A percentile compares a stretch with the other conserved stretches of the same genome.
Evolutionary conservation across 805 yeast species (phyloP).

Genomic region (Metschnikowia drakensbergensis): DNA sequence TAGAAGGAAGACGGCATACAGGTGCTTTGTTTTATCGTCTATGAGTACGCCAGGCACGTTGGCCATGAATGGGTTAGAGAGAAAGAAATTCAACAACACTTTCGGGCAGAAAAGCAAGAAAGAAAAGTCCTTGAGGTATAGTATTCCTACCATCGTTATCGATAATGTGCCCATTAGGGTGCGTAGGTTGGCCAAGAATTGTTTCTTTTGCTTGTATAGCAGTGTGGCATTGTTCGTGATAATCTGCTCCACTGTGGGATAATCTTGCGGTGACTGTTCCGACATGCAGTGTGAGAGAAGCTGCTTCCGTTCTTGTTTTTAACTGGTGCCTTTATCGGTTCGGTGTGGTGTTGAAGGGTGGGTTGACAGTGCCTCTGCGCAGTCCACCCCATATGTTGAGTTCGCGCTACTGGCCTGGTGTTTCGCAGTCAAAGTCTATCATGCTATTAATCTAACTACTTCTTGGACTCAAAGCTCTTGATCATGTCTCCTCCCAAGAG

Average conservation of each 20-base stretch:
- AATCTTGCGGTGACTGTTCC: slow-evolving; percentile 4
- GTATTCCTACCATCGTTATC: slow-evolving; percentile 31
- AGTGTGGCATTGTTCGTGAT: slow-evolving; percentile 36
- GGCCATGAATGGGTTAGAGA: slow-evolving; percentile 29
- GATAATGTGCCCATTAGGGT: slow-evolving; percentile 33
- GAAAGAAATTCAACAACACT: slow-evolving; percentile 25
- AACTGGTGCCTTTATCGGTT: background rate
- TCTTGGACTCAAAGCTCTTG: slow-evolving; percentile 35
- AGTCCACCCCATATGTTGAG: background rate
- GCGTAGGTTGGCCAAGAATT: slow-evolving; percentile 35
- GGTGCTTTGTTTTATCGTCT: background rate
- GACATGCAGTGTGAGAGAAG: background rate
- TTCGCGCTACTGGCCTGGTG: background rate
- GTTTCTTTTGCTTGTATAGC: slow-evolving; percentile 41
- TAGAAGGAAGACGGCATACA: slow-evolving; percentile 18
- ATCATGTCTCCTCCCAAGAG: slow-evolving; percentile 65
- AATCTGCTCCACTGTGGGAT: slow-evolving; percentile 39
- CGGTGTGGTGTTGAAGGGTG: background rate
- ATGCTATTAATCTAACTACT: slow-evolving; percentile 9
- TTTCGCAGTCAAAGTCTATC: slow-evolving; percentile 1
- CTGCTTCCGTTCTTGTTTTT: background rate
- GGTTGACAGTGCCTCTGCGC: background rate
- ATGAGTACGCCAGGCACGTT: slow-evolving; percentile 7
- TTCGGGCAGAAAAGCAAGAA: slow-evolving; percentile 27
- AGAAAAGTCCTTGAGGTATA: slow-evolving; percentile 43